Percentiles rank a stretch among this genome's conserved stretches.
phyloP scores from a whole-genome alignment of 2,329 filamentous ascomycete genomes.

The Alternaria alternata region DNA sequence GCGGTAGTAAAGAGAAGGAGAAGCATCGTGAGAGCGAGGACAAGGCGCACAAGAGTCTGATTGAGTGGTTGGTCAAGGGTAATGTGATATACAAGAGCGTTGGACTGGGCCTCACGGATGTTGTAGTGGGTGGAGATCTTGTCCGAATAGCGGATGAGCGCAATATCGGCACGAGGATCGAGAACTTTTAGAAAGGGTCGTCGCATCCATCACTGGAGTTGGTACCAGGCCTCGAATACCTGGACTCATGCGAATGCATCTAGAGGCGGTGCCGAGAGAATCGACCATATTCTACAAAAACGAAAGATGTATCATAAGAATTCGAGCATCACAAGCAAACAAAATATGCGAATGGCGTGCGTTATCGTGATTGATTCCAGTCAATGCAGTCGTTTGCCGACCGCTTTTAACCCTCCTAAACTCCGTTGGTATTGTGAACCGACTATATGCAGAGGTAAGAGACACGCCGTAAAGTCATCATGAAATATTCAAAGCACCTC shows the following conservation, averaged over 20 bases:
- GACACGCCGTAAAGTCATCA: conserved; percentile 49
- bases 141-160: conserved; percentile 64
- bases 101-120: conserved; percentile 73
- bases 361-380: conserved; percentile 48
- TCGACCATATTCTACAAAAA: neutral
- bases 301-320: neutral
- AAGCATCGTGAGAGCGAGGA: conserved; percentile 34
- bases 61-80: conserved; percentile 68
- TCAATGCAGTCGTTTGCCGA: conserved; percentile 43
- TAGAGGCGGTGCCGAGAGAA: neutral
- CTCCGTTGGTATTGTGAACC: conserved; percentile 51
- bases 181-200: conserved; percentile 51
- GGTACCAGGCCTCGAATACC: neutral
- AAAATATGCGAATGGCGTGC: conserved; percentile 40
- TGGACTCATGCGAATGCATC: conserved; percentile 19
- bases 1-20: conserved; percentile 55
- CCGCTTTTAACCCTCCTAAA: conserved; percentile 52
- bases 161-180: conserved; percentile 63
- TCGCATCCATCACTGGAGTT: neutral
- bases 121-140: conserved; percentile 68
- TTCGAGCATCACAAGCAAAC: conserved; percentile 24
- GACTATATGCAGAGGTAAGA: conserved; percentile 52
- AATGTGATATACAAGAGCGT: conserved; percentile 76
- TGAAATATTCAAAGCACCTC: conserved; percentile 35
- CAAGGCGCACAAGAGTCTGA: conserved; percentile 53